Evolutionary conservation across 164 flowering plant genomes (phyloP), one percentile per base, ranked within the genome.

Genomic region (Euptelea pleiosperma): DNA sequence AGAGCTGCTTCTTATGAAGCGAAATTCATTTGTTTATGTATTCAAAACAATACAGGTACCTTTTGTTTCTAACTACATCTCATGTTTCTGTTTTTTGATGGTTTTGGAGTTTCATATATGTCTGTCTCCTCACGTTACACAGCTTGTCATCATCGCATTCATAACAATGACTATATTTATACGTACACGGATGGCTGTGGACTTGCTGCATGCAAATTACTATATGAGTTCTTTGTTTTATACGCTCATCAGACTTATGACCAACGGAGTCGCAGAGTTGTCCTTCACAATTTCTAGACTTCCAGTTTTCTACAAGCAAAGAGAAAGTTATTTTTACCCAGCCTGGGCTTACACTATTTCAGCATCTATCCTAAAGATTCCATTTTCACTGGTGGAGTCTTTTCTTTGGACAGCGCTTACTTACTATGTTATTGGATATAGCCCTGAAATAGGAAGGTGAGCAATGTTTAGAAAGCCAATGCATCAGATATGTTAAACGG

Each of bases 261-360:
- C 63, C 18, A 68, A 79, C 62, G 82, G 77, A 11, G 28, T 73
- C 31, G 70, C 87, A 15, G 87, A 82, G 53, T 4, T 77, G 55
- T 30, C 70, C n/a, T 43, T 82, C 73, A 77, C 79, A 16, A 62
- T 74, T 24, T 33, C 70, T 15, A 70, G 83, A 44, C 65, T 82
- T 55, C 59, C 73, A 56, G 80, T 75, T 16, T 73, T 80, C 56
- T 76, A 76, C 64, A 82, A 78, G 29, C 87, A 80, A 37, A 75
- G 70, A 40, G 82, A 75, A 8, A 54, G 69, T 0, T 62, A 28
- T 43, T 80, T 78, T 43, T 78, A 80, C 47, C 87, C 87, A 1
- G 81, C 84, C 2, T 82, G 87, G 85, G 78, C 79, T 47, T 80
- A 75, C 61, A 54, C 81, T 0, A 57, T 82, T 24, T 79, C 91